These are phyloP conservation scores for Claviceps monticola DNA, from an alignment of 2,329 filamentous ascomycete genomes.

Conservation along the genomic window DNA sequence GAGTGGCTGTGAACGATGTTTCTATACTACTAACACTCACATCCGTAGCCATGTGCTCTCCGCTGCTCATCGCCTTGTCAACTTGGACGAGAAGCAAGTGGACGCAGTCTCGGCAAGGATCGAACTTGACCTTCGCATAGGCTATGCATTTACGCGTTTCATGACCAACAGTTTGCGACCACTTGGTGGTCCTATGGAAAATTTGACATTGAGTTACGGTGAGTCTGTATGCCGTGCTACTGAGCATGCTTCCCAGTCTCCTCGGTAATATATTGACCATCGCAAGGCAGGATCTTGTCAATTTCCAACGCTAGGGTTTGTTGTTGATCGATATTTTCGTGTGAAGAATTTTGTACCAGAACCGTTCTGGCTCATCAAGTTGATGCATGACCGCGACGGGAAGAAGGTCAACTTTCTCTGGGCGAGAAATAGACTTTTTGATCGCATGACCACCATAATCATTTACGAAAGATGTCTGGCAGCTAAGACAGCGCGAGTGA, in stretches of 20 bases:
- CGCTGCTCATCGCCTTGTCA: slow-evolving; percentile 63
- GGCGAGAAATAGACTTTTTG: slow-evolving; percentile 73
- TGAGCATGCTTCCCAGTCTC: background rate
- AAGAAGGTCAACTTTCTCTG: slow-evolving; percentile 77
- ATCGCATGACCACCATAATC: slow-evolving; percentile 66
- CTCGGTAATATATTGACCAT: background rate
- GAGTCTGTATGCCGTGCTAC: slow-evolving; percentile 11
- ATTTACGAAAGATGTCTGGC: slow-evolving; percentile 74
- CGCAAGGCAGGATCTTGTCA: slow-evolving; percentile 64
- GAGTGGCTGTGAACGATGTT: background rate
- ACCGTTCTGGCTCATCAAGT: slow-evolving; percentile 81
- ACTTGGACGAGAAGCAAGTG: slow-evolving; percentile 74
- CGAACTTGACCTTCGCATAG: slow-evolving; percentile 84
- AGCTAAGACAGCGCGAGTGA: slow-evolving; percentile 65
- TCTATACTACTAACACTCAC: slow-evolving; percentile 7
- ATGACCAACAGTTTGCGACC: slow-evolving; percentile 65
- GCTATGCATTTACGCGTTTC: slow-evolving; percentile 82
- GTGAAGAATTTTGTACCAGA: slow-evolving; percentile 92
- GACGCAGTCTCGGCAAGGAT: slow-evolving; percentile 80
- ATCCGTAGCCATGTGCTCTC: slow-evolving; percentile 66
- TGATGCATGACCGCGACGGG: slow-evolving; percentile 62
- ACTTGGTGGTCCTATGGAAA: slow-evolving; percentile 52
- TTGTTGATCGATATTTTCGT: slow-evolving; percentile 88
- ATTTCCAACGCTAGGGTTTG: slow-evolving; percentile 91
- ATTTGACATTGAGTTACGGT: slow-evolving; percentile 71